phyloP scores from a whole-genome alignment of 371 early-diverging fungal species.

The Mortierella sp. region DNA sequence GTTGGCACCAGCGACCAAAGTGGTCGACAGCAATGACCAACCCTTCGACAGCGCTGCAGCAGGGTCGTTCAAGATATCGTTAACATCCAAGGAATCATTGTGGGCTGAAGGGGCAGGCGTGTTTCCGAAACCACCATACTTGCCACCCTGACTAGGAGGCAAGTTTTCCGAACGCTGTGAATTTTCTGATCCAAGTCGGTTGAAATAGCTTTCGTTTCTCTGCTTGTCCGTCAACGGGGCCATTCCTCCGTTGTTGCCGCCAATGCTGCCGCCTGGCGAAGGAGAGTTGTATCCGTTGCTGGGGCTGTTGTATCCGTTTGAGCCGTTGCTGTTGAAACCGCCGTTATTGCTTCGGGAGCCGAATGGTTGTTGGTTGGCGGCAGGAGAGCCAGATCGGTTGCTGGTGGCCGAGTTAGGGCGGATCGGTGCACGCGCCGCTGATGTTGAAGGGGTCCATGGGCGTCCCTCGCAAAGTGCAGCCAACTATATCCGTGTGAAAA shows the following conservation, averaged over 20 bases:
- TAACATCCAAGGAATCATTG: conserved; percentile 61
- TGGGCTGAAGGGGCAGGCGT: conserved; percentile 44
- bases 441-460: conserved; percentile 70
- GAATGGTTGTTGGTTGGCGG: conserved; percentile 15
- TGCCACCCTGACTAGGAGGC: conserved; percentile 95
- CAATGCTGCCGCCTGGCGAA: conserved; percentile 38
- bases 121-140: conserved; percentile 92
- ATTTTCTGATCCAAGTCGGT: conserved; percentile 70
- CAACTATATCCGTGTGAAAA: conserved; percentile 32
- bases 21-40: conserved; percentile 80
- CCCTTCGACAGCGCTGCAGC: conserved; percentile 86
- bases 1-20: conserved; percentile 77
- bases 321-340: conserved; percentile 21
- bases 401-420: conserved; percentile 51
- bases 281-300: conserved; percentile 44
- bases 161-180: conserved; percentile 76
- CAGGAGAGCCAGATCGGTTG: conserved; percentile 53
- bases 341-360: conserved; percentile 19
- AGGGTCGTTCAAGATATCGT: conserved; percentile 89
- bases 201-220: conserved; percentile 83
- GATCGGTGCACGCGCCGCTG: conserved; percentile 37
- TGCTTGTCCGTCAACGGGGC: conserved; percentile 60
- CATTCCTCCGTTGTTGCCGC: conserved; percentile 19
- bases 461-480: conserved; percentile 66
- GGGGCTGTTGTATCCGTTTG: conserved; percentile 40